Evolutionary conservation across 768 basidiomycete genomes (phyloP).

Genomic region (Boletus eberwhitei): DNA sequence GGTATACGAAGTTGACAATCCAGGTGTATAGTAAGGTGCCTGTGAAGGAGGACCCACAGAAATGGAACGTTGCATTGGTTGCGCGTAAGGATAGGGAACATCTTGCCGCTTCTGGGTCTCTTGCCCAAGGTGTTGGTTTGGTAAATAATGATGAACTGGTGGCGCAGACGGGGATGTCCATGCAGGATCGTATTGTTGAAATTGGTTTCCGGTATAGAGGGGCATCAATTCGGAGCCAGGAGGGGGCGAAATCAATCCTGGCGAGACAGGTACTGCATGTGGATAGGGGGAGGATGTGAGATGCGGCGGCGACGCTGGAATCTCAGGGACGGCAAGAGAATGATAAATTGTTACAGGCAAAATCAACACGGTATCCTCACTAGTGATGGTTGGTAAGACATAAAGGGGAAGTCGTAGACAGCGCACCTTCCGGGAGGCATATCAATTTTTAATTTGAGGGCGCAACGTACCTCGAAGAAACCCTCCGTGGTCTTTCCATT

Average conservation of each 20-base stretch:
- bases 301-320: conserved; percentile 29
- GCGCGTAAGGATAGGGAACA: conserved; percentile 30
- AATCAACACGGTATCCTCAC: conserved; percentile 67
- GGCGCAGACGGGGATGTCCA: conserved; percentile 10
- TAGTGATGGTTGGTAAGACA: conserved; percentile 28
- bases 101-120: conserved; percentile 18
- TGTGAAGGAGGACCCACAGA: conserved; percentile 44
- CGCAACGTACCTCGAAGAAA: conserved; percentile 68
- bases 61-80: conserved; percentile 45
- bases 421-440: conserved; percentile 67
- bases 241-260: conserved; percentile 27
- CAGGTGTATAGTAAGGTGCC: conserved; percentile 33
- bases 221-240: conserved; percentile 12
- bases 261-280: conserved; percentile 12
- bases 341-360: conserved; percentile 66
- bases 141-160: conserved; percentile 1
- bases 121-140: conserved; percentile 6
- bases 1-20: conserved; percentile 31
- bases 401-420: conserved; percentile 4
- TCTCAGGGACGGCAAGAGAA: conserved; percentile 51
- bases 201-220: conserved; percentile 7
- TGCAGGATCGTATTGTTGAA: conserved; percentile 7
- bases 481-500: conserved; percentile 42
- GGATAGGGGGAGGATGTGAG: conserved; percentile 17
- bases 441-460: conserved; percentile 58